Conservation (phyloP, 768 basidiomycete genomes). For the Termitomyces sp. region DNA sequence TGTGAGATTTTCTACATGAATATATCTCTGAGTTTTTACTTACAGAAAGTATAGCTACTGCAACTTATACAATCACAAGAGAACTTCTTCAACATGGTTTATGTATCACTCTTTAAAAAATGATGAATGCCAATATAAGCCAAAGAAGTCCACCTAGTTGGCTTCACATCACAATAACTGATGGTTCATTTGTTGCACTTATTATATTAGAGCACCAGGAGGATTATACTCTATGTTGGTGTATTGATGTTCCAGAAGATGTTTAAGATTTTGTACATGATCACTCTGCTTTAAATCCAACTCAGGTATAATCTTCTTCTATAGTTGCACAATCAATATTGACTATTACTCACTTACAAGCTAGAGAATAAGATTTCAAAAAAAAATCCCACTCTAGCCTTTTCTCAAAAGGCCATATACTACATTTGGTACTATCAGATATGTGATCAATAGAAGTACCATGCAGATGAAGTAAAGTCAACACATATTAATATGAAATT, state of each 20-base stretch:
- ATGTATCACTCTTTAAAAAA: conserved; percentile 13
- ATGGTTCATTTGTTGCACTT: conserved; percentile 1
- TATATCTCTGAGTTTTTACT: not conserved
- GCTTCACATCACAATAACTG: conserved; percentile 16
- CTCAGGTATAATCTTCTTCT: conserved; percentile 8
- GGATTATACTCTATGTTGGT: not conserved
- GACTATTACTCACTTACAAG: not conserved
- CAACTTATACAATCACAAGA: conserved; percentile 2
- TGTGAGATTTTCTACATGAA: not conserved
- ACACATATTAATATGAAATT: no score
- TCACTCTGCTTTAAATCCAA: not conserved
- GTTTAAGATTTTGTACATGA: not conserved
- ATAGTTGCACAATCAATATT: not conserved
- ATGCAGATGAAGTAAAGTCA: conserved; percentile 12
- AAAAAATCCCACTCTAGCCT: not conserved
- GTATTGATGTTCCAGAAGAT: not conserved
- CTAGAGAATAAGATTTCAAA: conserved; percentile 15
- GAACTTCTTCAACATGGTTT: not conserved
- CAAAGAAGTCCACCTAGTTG: conserved; percentile 12
- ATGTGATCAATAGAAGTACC: conserved; percentile 15
- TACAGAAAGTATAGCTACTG: conserved; percentile 4
- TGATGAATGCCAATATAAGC: conserved; percentile 12
- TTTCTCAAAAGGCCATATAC: conserved; percentile 15
- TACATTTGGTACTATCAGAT: conserved; percentile 13
- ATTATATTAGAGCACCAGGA: conserved; percentile 11